A percentile compares a stretch with the other conserved stretches of the same genome.
Conservation (phyloP, 495 filamentous ascomycete species). For the Xylaria castorea region DNA sequence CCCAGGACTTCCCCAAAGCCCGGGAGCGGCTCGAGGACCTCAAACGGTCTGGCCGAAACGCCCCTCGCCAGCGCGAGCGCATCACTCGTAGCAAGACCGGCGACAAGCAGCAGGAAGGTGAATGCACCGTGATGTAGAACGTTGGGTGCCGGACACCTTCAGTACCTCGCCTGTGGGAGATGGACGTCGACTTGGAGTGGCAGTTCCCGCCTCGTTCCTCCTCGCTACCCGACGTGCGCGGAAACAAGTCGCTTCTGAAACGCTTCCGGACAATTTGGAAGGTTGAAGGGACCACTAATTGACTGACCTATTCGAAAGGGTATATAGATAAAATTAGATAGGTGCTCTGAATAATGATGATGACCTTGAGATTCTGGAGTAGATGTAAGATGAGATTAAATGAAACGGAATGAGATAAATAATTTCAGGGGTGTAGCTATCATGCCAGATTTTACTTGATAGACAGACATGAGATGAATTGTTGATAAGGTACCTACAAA, state of each 20-base stretch:
- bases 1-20: slow-evolving; percentile 92
- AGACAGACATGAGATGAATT: neutral
- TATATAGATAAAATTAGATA: slow-evolving; percentile 6
- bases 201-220: neutral
- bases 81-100: slow-evolving; percentile 83
- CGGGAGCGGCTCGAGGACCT: slow-evolving; percentile 91
- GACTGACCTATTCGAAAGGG: neutral
- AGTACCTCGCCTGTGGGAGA: slow-evolving; percentile 5
- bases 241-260: slow-evolving; percentile 3
- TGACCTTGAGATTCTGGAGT: slow-evolving; percentile 6
- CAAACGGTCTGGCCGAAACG: slow-evolving; percentile 76
- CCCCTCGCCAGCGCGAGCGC: slow-evolving; percentile 71
- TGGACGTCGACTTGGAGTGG: slow-evolving; percentile 25
- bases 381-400: neutral
- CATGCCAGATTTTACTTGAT: neutral
- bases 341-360: slow-evolving; percentile 13
- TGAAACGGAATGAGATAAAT: neutral
- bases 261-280: slow-evolving; percentile 17
- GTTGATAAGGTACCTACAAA: neutral
- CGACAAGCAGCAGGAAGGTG: slow-evolving; percentile 82
- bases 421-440: neutral
- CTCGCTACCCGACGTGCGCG: neutral
- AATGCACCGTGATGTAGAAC: slow-evolving; percentile 81
- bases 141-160: slow-evolving; percentile 30
- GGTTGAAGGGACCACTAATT: neutral